Conservation (phyloP, 2,329 filamentous ascomycete species). For the Diaporthe amygdali region DNA sequence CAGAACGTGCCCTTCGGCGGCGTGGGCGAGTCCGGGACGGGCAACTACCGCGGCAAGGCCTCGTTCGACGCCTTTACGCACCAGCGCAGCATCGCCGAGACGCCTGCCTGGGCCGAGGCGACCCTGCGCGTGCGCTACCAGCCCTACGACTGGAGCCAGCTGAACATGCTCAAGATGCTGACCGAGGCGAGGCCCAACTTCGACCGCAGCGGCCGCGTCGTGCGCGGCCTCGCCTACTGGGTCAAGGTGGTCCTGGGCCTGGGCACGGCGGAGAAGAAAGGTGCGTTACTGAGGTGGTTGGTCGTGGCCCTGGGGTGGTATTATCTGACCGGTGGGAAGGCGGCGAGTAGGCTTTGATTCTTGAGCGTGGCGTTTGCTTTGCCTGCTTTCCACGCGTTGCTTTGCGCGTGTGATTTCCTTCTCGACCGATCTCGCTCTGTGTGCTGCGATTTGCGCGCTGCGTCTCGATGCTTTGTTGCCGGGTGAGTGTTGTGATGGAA, state of each 20-base stretch:
- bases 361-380: neutral
- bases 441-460: neutral
- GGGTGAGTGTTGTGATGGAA: neutral
- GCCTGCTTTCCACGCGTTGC: neutral
- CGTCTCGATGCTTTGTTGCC: neutral
- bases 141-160: slow-evolving; percentile 57
- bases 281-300: slow-evolving; percentile 58
- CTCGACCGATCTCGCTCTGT: neutral
- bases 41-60: slow-evolving; percentile 79
- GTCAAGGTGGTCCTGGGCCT: slow-evolving; percentile 54
- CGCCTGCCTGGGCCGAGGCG: slow-evolving; percentile 70
- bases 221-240: slow-evolving; percentile 61
- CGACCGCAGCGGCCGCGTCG: slow-evolving; percentile 61
- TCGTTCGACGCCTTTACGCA: slow-evolving; percentile 74
- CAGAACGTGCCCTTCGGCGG: slow-evolving; percentile 81
- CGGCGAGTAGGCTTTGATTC: slow-evolving; percentile 8
- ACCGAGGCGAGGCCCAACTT: slow-evolving; percentile 60
- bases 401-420: neutral
- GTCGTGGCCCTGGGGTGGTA: slow-evolving; percentile 39
- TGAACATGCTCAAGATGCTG: slow-evolving; percentile 50
- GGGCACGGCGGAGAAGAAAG: slow-evolving; percentile 54
- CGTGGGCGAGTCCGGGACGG: slow-evolving; percentile 78
- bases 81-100: slow-evolving; percentile 59
- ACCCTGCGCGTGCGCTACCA: slow-evolving; percentile 72
- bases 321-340: slow-evolving; percentile 16